Evolutionary conservation across 164 flowering plant species (phyloP), one percentile per base, ranked within the genome.

Genomic region (Vitis cinerea): DNA sequence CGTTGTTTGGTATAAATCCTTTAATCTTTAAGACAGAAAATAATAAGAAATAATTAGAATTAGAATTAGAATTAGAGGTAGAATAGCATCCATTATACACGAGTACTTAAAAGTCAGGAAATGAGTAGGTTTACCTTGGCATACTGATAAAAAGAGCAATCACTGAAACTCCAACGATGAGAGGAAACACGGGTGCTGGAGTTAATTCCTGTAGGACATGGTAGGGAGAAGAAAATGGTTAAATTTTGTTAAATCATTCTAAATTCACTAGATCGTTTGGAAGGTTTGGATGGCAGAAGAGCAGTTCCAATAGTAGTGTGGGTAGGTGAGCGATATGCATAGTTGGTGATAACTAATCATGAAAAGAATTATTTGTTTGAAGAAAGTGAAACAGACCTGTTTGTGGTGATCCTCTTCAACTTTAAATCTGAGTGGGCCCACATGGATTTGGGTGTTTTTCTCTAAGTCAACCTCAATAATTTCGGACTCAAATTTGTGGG

Each of bases 151-250:
- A 83, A 12, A 93, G 85, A 27, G 83, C 87, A 70, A 93, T 85
- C 47, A 86, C 90, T 48, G 86, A 84, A 44, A 93, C 79, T 61
- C 97, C 98, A 62, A 81, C 82, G 62, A 96, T 69, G 12, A 93
- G 90, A 64, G 98, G 97, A 69, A 87, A 87, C 3, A 92, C 88
- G 2, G 98, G 95, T 16, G 98, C 98, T 6, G 94, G 70, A 69
- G 98, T 93, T 74, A 91, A 73, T 48, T 96, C 99, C 99, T 96
- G 90, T 8, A 76, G n/a, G 47, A 62, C 50, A 80, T n/a, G 54
- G 63, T 50, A 57, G 57, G 47, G 37, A 64, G 6, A 14, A 12
- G 50, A 23, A 37, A 1, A 29, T 6, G 6, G 19, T 23, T 11
- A 9, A 27, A 1, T 23, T 23, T 23, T 23, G 27, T 23, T 23